Evolutionary conservation across 2,329 filamentous ascomycete species (phyloP), one percentile per base, ranked within the genome.

Genomic region (Botrytis hyacinthi): DNA sequence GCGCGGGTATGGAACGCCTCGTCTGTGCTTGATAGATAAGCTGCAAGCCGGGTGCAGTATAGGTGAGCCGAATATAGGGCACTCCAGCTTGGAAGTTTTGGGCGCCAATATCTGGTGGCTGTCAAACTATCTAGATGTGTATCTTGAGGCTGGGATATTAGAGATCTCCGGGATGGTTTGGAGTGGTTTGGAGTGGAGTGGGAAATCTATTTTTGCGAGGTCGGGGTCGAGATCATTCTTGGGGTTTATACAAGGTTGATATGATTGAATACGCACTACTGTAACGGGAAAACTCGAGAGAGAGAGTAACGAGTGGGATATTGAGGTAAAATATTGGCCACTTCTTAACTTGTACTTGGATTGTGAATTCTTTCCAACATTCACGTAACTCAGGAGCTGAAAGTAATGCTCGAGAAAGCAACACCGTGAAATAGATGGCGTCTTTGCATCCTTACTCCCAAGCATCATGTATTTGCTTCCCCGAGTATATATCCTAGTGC

Each of bases 1-100:
- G 35, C 35, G 35, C 40, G n/a, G n/a, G 32, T 44, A 18, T 42
- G 22, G 3, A 37, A 22, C 32, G 35, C 12, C 44, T 51, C 22
- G 29, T 46, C 67, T 61, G 20, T 35, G 35, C 22, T 57, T 57
- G 35, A 68, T 20, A 68, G 67, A 70, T 70, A 70, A 70, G 67
- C 20, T 40, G 22, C 42, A 29, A n/a, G 12, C 57, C 16, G 35
- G 35, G 10, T 46, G 37, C 8, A 44, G 26, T 20, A 29, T 54
- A 26, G 20, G 35, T 10, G 16, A 68, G 29, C 22, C 26, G 29
- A 57, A 12, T 32, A 22, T 26, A 32, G 6, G 29, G 6, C 40
- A 16, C 35, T 32, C n/a, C n/a, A 57, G 48, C 18, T 42, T 29
- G 22, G 4, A 9, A 14, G 26, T 8, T 32, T 42, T 29, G n/a